Evolutionary conservation across 2,329 filamentous ascomycete species (phyloP), one percentile per base, ranked within the genome.

Genomic region (Pyrenochaeta sp.): DNA sequence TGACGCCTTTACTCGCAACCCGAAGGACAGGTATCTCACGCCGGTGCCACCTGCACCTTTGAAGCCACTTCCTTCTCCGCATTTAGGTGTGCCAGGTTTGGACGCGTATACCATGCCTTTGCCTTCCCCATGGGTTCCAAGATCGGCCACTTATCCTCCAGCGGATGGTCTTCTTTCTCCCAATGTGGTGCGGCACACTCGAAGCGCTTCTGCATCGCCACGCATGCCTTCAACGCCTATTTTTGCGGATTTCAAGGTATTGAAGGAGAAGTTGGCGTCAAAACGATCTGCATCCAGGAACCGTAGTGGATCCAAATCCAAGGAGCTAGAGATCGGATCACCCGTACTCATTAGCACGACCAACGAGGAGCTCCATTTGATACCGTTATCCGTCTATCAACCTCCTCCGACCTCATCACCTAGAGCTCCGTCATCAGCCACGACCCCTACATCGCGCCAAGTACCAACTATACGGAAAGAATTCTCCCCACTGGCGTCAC

Each of bases 1-100:
- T 6, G 84, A 89, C 65, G 85, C 86, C 68, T 90, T 87, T 73
- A 95, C 91, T 1, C 90, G 93, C 85, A 86, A 94, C 67, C 92
- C 92, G 0, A 82, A 85, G 30, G 90, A 92, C 79, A 92, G 90
- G 72, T 96, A 88, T 73, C 82, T 87, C 66, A 87, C 89, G 32
- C 91, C 90, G 10, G 84, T 88, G 52, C 86, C 87, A 24, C 71
- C 68, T 48, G 57, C 55, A 22, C 55, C 61, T 24, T 83, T 84
- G 32, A 75, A 68, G 42, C 57, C 65, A 22, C 28, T 65, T 25
- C 64, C 66, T 22, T 68, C 67, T 44, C 62, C 69, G 15, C 54
- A 60, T 3, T 54, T 63, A 15, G 64, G 65, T 22, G 62, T 63
- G 32, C 42, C 67, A 1, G 65, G 66, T 34, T 51, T 34, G 13